phyloP scores from a whole-genome alignment of 306 rosid genomes.

The Glycyrrhiza uralensis region DNA sequence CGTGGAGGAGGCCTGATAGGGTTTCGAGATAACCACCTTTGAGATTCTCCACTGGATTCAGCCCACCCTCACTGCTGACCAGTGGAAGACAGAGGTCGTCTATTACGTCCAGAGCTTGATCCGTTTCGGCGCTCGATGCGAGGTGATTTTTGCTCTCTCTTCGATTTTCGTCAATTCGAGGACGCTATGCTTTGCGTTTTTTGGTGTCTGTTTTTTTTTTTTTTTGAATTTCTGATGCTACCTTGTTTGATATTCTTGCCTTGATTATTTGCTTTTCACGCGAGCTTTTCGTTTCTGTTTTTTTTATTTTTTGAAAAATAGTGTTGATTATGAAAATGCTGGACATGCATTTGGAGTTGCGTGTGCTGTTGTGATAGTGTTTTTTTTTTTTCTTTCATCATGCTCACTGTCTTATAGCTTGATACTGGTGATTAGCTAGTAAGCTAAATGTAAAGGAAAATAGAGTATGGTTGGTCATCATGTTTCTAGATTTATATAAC shows the following conservation, averaged over 20 bases:
- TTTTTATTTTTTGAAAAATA: background rate
- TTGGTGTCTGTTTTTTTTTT: background rate
- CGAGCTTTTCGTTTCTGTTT: background rate
- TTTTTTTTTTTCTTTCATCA: background rate
- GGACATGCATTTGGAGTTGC: background rate
- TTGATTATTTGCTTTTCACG: background rate
- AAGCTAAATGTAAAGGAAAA: background rate
- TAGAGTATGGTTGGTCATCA: background rate
- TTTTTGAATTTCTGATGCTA: background rate
- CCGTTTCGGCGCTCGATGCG: constrained; percentile 34
- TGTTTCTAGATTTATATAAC: background rate
- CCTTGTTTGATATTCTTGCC: background rate
- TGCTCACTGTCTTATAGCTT: background rate
- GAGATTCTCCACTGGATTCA: constrained; percentile 43
- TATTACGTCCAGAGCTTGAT: constrained; percentile 45
- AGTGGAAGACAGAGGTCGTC: constrained; percentile 37
- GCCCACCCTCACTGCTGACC: constrained; percentile 42
- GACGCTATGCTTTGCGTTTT: no score
- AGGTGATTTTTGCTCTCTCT: constrained; percentile 30
- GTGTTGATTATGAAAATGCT: constrained; percentile 16
- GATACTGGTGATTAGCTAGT: background rate
- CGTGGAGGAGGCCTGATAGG: constrained; percentile 24
- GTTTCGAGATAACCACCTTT: constrained; percentile 34
- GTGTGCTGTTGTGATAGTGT: background rate
- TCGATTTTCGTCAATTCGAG: background rate